phyloP scores from a whole-genome alignment of 768 basidiomycete genomes.

The Udeniomyces megalosporus region DNA sequence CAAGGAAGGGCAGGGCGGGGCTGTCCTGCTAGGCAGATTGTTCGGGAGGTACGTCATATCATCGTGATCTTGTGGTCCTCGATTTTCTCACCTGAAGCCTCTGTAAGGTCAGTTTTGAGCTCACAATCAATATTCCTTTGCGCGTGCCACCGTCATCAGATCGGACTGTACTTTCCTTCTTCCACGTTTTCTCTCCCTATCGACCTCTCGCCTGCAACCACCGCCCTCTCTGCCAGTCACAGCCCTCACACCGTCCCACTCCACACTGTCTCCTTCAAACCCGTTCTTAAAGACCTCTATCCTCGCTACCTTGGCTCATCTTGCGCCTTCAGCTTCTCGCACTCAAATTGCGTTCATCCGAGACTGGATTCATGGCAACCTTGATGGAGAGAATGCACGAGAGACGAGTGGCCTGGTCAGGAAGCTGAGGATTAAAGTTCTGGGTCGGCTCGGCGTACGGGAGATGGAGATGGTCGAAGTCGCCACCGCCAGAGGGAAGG shows the following conservation, averaged over 20 bases:
- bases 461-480: not conserved
- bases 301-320: not conserved
- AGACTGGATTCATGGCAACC: not conserved
- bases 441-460: slow-evolving; percentile 1
- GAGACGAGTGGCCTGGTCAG: slow-evolving; percentile 6
- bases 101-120: too few relatives aligned
- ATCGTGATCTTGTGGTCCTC: too few relatives aligned
- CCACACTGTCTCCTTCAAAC: not conserved
- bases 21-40: slow-evolving; percentile 59
- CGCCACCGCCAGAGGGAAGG: not conserved
- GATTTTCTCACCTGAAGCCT: too few relatives aligned
- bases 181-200: not conserved
- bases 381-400: not conserved
- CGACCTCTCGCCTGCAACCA: not conserved
- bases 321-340: not conserved
- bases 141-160: not conserved
- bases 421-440: slow-evolving; percentile 10
- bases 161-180: slow-evolving; percentile 9
- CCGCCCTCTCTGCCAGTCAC: not conserved
- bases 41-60: slow-evolving; percentile 76
- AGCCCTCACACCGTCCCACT: not conserved
- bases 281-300: slow-evolving; percentile 1
- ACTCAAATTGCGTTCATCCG: slow-evolving; percentile 1
- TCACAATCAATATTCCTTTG: not conserved
- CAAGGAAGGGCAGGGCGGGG: slow-evolving; percentile 68